Evolutionary conservation across 345 rosid genomes (phyloP).

Genomic region (Gossypium thurberi): DNA sequence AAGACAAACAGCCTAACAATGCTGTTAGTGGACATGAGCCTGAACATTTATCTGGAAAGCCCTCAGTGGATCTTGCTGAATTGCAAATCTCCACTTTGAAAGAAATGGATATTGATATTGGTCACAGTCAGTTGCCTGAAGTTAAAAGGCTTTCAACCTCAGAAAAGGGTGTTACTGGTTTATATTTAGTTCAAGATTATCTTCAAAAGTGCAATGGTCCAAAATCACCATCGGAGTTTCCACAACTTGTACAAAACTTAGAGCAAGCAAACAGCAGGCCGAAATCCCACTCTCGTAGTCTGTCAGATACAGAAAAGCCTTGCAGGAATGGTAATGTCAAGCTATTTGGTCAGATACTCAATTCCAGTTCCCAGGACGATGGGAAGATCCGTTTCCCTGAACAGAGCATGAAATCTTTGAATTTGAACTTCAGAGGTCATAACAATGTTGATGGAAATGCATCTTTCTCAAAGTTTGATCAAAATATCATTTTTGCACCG

Average conservation of each 20-base stretch:
- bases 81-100: slow-evolving; percentile 30
- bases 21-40: slow-evolving; percentile 26
- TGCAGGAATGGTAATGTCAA: slow-evolving; percentile 68
- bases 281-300: slow-evolving; percentile 34
- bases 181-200: slow-evolving; percentile 27
- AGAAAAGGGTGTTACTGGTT: slow-evolving; percentile 19
- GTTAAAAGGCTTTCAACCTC: slow-evolving; percentile 25
- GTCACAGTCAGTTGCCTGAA: slow-evolving; percentile 32
- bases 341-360: slow-evolving; percentile 80
- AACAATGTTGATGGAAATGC: slow-evolving; percentile 26
- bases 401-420: slow-evolving; percentile 32
- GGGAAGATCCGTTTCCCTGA: slow-evolving; percentile 32
- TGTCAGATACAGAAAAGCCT: slow-evolving; percentile 44
- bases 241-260: slow-evolving; percentile 23
- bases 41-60: slow-evolving; percentile 24
- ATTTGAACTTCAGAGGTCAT: slow-evolving; percentile 32
- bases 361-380: slow-evolving; percentile 30
- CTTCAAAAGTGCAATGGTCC: slow-evolving; percentile 50
- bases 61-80: slow-evolving; percentile 17
- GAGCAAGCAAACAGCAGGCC: slow-evolving; percentile 34
- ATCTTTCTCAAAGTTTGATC: slow-evolving; percentile 37
- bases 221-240: slow-evolving; percentile 32
- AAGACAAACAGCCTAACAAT: slow-evolving; percentile 12
- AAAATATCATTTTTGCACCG: slow-evolving; percentile 29
- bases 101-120: slow-evolving; percentile 41